These are phyloP conservation scores for Malassezia slooffiae DNA, from an alignment of 1,284 basidiomycete genomes.

Conservation along the genomic window DNA sequence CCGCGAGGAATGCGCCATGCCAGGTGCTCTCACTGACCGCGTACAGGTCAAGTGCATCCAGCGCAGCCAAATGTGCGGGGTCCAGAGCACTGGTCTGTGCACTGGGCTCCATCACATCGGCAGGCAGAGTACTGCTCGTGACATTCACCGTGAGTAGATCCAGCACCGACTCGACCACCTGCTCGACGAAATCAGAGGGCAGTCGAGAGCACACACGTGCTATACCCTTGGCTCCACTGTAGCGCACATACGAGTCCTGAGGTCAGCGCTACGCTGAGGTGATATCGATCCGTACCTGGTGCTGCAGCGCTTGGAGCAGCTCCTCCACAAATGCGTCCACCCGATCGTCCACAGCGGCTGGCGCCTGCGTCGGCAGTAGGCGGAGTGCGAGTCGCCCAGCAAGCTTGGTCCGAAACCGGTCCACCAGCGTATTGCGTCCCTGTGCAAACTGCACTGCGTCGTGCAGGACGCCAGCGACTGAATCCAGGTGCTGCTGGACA, in stretches of 20 bases:
- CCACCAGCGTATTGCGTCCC: constrained; percentile 21
- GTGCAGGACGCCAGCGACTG: constrained; percentile 30
- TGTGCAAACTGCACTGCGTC: constrained; percentile 41
- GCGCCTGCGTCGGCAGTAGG: constrained; percentile 22
- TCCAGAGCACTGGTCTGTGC: background rate
- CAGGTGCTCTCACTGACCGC: constrained; percentile 62
- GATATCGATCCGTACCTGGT: constrained; percentile 58
- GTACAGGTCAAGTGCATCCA: constrained; percentile 50
- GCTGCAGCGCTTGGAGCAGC: constrained; percentile 65
- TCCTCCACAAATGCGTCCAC: constrained; percentile 28
- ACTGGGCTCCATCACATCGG: constrained; percentile 49
- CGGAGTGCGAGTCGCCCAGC: constrained; percentile 32
- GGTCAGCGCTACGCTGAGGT: too few relatives aligned
- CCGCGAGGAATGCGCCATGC: constrained; percentile 87
- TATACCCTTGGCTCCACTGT: constrained; percentile 85
- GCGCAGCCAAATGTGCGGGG: background rate
- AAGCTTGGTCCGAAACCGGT: constrained; percentile 39
- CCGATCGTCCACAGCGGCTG: constrained; percentile 2
- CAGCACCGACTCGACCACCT: constrained; percentile 70
- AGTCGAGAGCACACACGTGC: constrained; percentile 73
- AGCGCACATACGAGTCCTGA: constrained; percentile 87
- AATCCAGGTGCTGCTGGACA: constrained; percentile 17
- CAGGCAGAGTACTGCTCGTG: constrained; percentile 55
- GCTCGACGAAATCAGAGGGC: constrained; percentile 61
- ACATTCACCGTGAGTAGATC: constrained; percentile 56